phyloP scores from a whole-genome alignment of 768 basidiomycete species.

The Trametes gibbosa region DNA sequence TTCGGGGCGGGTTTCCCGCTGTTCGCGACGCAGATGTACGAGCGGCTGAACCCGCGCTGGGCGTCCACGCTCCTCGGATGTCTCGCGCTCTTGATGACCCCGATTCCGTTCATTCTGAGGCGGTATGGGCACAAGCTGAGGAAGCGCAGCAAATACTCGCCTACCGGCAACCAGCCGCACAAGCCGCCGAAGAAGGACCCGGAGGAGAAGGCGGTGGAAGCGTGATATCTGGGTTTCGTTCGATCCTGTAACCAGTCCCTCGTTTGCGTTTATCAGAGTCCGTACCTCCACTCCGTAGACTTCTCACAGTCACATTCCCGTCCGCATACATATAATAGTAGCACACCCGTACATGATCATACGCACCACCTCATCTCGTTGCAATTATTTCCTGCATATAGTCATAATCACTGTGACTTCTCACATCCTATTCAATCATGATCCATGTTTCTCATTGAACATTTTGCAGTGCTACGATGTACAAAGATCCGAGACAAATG shows the following conservation, averaged over 20 bases:
- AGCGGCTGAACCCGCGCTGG: slow-evolving; percentile 50
- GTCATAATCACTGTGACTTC: too few species aligned
- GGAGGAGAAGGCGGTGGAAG: background rate
- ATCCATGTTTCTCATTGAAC: too few species aligned
- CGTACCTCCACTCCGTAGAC: too few species aligned
- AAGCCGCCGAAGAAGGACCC: slow-evolving; percentile 3
- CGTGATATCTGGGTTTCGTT: background rate
- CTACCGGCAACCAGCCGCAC: slow-evolving; percentile 12
- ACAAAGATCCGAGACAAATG: too few species aligned
- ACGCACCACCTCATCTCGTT: too few species aligned
- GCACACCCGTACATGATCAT: background rate
- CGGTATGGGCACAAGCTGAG: slow-evolving; percentile 27
- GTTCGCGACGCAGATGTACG: slow-evolving; percentile 45
- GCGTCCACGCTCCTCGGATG: slow-evolving; percentile 59
- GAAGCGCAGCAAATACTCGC: slow-evolving; percentile 27
- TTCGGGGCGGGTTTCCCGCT: slow-evolving; percentile 33
- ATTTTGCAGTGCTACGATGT: too few species aligned
- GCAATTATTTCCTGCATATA: too few species aligned
- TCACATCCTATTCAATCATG: too few species aligned
- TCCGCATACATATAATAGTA: background rate
- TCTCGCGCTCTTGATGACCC: slow-evolving; percentile 51
- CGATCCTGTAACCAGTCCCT: too few species aligned
- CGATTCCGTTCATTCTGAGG: slow-evolving; percentile 34
- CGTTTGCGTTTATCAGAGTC: background rate
- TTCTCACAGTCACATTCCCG: background rate